These are phyloP conservation scores for Solanum stenotomum DNA, from an alignment of 257 asterid species.

Conservation along the genomic window DNA sequence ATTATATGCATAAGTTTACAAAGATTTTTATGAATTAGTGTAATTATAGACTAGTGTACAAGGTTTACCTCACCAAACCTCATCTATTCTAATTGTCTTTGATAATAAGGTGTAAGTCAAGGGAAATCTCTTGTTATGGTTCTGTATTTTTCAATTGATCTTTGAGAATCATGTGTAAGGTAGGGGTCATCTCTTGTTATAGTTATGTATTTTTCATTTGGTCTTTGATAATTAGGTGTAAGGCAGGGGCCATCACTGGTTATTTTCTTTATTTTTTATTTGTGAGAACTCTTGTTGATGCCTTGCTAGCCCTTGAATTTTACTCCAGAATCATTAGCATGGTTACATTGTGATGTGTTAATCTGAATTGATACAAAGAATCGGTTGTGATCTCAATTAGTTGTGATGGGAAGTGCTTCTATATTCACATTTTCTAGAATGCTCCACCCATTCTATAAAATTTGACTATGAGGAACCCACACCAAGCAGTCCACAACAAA, in stretches of 20 bases:
- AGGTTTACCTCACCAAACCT: too few species aligned
- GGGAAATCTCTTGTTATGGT: too few species aligned
- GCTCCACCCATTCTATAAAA: too few species aligned
- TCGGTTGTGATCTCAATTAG: conserved; percentile 56
- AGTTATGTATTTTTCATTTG: neutral
- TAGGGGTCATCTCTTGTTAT: neutral
- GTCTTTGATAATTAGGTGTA: neutral
- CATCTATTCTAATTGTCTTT: too few species aligned
- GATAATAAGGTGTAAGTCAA: neutral
- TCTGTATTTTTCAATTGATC: too few species aligned
- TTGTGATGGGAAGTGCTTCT: conserved; percentile 38
- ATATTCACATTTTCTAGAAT: too few species aligned
- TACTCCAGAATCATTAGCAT: neutral
- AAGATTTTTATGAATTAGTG: too few species aligned
- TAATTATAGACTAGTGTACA: neutral
- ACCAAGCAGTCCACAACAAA: too few species aligned
- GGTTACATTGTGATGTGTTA: neutral
- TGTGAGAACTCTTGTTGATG: neutral
- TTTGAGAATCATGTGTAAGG: too few species aligned
- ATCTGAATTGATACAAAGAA: neutral
- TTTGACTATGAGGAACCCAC: too few species aligned
- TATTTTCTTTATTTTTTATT: too few species aligned
- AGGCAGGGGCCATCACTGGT: neutral
- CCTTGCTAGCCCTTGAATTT: neutral
- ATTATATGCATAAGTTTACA: neutral